phyloP scores from a whole-genome alignment of 108 stramenopile species.

The Cyclotella choctawhatcheeana region DNA sequence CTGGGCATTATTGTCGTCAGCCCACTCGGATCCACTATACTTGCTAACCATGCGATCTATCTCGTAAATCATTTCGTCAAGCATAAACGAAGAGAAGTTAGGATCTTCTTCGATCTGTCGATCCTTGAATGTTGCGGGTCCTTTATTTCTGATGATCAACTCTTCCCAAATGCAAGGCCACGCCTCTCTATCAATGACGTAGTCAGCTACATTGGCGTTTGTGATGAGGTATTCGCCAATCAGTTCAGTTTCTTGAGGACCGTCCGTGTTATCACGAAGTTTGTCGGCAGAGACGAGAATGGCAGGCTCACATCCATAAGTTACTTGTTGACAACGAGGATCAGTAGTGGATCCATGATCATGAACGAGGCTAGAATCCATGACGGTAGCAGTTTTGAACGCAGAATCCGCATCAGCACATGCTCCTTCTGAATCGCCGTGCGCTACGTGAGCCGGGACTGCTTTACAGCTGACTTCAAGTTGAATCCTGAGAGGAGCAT shows the following conservation, averaged over 20 bases:
- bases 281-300: conserved; percentile 1
- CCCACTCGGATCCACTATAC: not conserved
- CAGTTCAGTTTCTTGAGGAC: conserved; percentile 7
- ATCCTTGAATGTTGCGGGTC: not conserved
- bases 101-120: not conserved
- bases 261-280: not conserved
- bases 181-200: not conserved
- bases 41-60: not conserved
- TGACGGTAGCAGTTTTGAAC: not conserved
- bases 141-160: conserved; percentile 5
- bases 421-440: not conserved
- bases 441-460: not conserved
- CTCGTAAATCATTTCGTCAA: not conserved
- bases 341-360: conserved; percentile 7
- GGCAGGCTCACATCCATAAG: not conserved
- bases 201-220: not conserved
- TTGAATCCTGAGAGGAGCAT: too few relatives aligned
- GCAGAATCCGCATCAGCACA: not conserved
- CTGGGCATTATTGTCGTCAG: not conserved
- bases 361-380: not conserved
- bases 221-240: not conserved
- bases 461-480: conserved; percentile 3
- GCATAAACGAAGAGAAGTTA: not conserved
- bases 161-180: conserved; percentile 4
- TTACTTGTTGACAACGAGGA: not conserved